A percentile compares a stretch with the other conserved stretches of the same genome.
phyloP scores from a whole-genome alignment of 768 basidiomycete species.

The Fomitopsis pulvina region DNA sequence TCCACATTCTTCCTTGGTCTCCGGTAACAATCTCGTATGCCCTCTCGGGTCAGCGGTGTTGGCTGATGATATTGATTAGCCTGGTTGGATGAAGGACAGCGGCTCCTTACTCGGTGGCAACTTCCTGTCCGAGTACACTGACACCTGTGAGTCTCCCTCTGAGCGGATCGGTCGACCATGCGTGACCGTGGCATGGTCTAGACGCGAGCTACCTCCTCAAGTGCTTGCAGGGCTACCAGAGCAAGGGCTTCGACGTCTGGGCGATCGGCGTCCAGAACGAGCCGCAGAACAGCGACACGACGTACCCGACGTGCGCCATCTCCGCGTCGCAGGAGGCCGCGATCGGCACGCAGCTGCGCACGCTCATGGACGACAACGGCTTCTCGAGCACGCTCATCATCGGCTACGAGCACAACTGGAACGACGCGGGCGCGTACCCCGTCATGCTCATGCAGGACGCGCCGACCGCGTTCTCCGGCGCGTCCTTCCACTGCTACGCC shows the following conservation, averaged over 20 bases:
- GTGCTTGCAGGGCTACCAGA: constrained; percentile 59
- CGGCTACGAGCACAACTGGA: constrained; percentile 75
- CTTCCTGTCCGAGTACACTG: constrained; percentile 40
- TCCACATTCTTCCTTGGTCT: constrained; percentile 71
- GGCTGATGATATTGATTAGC: constrained; percentile 31
- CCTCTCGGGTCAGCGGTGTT: background rate
- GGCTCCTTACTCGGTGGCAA: constrained; percentile 62
- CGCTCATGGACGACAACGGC: constrained; percentile 56
- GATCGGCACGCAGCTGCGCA: constrained; percentile 51
- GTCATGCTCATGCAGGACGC: constrained; percentile 55
- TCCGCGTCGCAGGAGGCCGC: constrained; percentile 49
- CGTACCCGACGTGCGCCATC: constrained; percentile 63
- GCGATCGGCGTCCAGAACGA: constrained; percentile 59
- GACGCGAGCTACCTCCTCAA: constrained; percentile 73
- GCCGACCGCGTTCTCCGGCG: constrained; percentile 51
- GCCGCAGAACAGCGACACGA: constrained; percentile 50
- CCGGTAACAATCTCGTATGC: constrained; percentile 34
- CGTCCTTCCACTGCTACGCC: constrained; percentile 68
- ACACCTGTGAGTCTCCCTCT: constrained; percentile 34
- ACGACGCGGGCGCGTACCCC: constrained; percentile 56
- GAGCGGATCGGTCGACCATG: background rate
- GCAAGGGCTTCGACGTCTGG: constrained; percentile 51
- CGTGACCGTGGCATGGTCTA: constrained; percentile 19
- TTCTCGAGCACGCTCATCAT: constrained; percentile 54
- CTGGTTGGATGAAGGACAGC: constrained; percentile 72